Evolutionary conservation across 2,329 filamentous ascomycete genomes (phyloP).

Genomic region (Fragosphaeria purpurea): DNA sequence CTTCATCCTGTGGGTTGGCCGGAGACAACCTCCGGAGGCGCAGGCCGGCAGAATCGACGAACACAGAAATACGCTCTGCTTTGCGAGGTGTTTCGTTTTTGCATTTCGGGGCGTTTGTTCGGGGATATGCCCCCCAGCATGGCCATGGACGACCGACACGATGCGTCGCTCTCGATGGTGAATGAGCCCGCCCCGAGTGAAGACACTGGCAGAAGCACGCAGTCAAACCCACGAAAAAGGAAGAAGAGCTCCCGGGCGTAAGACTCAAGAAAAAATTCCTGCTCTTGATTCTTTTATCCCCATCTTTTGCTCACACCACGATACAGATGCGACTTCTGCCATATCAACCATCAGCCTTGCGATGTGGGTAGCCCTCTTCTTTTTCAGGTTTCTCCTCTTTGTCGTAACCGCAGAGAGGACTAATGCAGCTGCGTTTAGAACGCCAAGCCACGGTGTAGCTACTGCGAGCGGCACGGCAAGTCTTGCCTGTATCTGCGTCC

Average conservation of each 20-base stretch:
- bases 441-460: slow-evolving; percentile 33
- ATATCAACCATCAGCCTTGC: slow-evolving; percentile 37
- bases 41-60: too few relatives aligned
- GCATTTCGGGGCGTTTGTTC: too few relatives aligned
- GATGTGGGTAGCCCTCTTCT: slow-evolving; percentile 19
- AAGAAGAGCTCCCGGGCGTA: slow-evolving; percentile 27
- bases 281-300: neutral
- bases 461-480: slow-evolving; percentile 31
- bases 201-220: slow-evolving; percentile 13
- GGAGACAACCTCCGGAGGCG: too few relatives aligned
- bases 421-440: slow-evolving; percentile 17
- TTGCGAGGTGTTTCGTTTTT: too few relatives aligned
- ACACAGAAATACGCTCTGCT: too few relatives aligned
- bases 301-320: too few relatives aligned
- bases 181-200: slow-evolving; percentile 11
- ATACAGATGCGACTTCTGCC: slow-evolving; percentile 35
- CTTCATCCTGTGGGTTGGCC: too few relatives aligned
- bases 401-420: neutral
- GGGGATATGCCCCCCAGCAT: neutral
- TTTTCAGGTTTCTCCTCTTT: neutral
- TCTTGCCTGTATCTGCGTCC: slow-evolving; percentile 27
- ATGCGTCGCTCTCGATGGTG: neutral
- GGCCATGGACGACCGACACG: slow-evolving; percentile 9
- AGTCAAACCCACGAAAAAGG: slow-evolving; percentile 23
- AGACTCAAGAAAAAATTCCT: slow-evolving; percentile 7